Evolutionary conservation across 495 filamentous ascomycete genomes (phyloP).

Genomic region (Wilcoxina mikolae): DNA sequence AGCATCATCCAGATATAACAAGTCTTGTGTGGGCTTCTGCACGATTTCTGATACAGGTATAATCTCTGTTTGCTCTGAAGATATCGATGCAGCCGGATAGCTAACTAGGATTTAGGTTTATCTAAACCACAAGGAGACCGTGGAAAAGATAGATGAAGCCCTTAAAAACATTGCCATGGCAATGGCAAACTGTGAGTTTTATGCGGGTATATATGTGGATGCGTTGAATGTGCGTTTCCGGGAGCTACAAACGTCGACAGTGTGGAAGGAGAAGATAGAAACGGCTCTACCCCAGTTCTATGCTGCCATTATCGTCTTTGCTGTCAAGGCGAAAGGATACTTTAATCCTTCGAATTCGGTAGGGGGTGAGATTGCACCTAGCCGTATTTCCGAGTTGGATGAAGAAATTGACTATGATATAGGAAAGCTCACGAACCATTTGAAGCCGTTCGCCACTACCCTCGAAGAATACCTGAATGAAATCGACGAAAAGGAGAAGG

Average conservation of each 20-base stretch:
- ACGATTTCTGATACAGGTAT: slow-evolving; percentile 10
- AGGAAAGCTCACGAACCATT: not conserved
- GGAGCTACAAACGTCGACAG: not conserved
- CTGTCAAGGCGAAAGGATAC: slow-evolving; percentile 13
- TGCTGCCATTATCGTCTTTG: slow-evolving; percentile 8
- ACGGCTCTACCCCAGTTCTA: slow-evolving; percentile 8
- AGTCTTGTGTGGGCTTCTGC: slow-evolving; percentile 12
- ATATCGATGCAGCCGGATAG: too few relatives aligned
- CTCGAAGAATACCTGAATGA: slow-evolving; percentile 1
- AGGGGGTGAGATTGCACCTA: not conserved
- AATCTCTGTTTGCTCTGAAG: not conserved
- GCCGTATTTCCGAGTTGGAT: not conserved
- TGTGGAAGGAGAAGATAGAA: not conserved
- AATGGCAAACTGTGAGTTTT: slow-evolving; percentile 14
- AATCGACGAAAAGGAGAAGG: not conserved
- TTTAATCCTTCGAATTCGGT: not conserved
- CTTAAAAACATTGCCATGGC: slow-evolving; percentile 8
- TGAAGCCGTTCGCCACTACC: not conserved
- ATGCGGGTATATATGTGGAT: slow-evolving; percentile 5
- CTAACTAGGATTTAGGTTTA: slow-evolving; percentile 4
- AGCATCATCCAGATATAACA: not conserved
- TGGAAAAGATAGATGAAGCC: slow-evolving; percentile 6
- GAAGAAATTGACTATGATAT: not conserved
- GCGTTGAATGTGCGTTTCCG: not conserved
- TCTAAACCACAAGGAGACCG: slow-evolving; percentile 15